Base-by-base conservation (phyloP, 345 rosid species). In the Litchi chinensis region DNA sequence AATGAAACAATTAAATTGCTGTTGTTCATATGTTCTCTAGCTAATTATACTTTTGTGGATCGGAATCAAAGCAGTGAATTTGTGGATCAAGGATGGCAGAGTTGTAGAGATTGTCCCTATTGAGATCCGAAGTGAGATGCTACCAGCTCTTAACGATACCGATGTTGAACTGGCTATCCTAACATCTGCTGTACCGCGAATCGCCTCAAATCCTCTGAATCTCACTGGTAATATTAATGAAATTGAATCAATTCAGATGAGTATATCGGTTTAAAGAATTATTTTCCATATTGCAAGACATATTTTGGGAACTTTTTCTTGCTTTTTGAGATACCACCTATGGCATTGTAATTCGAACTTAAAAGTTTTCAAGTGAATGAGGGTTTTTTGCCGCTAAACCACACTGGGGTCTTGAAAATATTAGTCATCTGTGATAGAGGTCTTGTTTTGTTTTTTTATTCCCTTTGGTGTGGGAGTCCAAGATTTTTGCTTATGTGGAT, bases 11-110 rank as follows among this genome's bases (percentile, higher is more conserved):
- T 4, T 46, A 26, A 22, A 22, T 24, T 44, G 28, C 28, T 10
- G 8, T 65, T 46, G 15, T 57, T 57, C 22, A 57, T 16, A 2
- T 46, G 28, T 19, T 28, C 24, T 56, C 50, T 37, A 28, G 62
- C 15, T 63, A 74, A 74, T 19, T 62, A 74, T 13, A 26, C 11
- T 68, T 76, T 21, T 67, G 16, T 67, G 40, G 46, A 22, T 28
- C 69, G 19, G 28, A 10, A n/a, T 65, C 67, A 68, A 15, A 56
- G 76, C 87, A 79, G 88, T 78, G 48, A 76, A 70, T 24, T 5
- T 80, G 77, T 76, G 6, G 82, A 67, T 79, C 73, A 79, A 84
- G 69, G 83, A 83, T 67, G 83, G 88, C 3, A 70, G 73, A 43
- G 54, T 79, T 5, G 71, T 24, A 28, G 82, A 64, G 68, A 69